These are phyloP conservation scores for Odontarrhena argentea DNA, from an alignment of 345 rosid genomes.

Conservation along the genomic window DNA sequence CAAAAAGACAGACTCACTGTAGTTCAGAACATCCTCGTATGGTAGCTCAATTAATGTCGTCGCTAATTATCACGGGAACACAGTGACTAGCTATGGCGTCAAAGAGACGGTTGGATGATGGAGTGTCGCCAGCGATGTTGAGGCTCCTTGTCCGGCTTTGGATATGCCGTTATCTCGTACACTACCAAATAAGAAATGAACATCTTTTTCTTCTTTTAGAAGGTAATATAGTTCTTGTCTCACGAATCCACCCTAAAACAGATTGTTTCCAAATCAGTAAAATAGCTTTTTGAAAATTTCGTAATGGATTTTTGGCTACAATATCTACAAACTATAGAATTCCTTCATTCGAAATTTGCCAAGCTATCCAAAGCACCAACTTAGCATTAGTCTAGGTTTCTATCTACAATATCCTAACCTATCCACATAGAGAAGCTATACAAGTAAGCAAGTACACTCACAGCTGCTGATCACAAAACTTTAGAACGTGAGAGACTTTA, in stretches of 20 bases:
- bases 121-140: constrained; percentile 96
- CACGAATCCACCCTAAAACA: constrained; percentile 74
- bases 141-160: constrained; percentile 79
- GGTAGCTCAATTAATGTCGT: constrained; percentile 95
- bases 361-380: no score
- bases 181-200: constrained; percentile 85
- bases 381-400: background rate
- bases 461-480: constrained; percentile 17
- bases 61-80: constrained; percentile 88
- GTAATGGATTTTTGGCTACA: no score
- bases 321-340: no score
- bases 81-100: constrained; percentile 97
- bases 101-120: constrained; percentile 94
- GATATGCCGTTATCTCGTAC: constrained; percentile 64
- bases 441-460: constrained; percentile 6
- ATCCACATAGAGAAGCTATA: background rate
- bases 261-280: background rate
- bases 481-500: background rate
- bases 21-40: constrained; percentile 84
- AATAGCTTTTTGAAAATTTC: background rate
- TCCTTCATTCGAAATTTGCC: background rate
- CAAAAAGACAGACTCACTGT: constrained; percentile 82
- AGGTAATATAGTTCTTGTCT: constrained; percentile 79
- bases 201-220: constrained; percentile 77
- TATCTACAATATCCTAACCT: background rate